phyloP scores from a whole-genome alignment of 1,284 basidiomycete species.

The Puccinia horiana region DNA sequence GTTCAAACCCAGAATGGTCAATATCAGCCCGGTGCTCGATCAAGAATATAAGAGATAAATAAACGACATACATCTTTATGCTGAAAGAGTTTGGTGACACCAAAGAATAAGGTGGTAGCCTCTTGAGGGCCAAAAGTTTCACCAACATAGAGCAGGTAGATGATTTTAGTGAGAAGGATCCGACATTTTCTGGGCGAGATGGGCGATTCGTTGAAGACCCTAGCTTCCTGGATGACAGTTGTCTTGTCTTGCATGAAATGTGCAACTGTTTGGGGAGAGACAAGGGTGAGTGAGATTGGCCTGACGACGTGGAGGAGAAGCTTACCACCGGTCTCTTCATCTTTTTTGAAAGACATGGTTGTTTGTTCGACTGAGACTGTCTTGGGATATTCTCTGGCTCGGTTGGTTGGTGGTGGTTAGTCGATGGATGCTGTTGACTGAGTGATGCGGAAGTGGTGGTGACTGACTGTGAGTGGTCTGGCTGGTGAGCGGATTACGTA shows the following conservation, averaged over 20 bases:
- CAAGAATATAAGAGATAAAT: neutral
- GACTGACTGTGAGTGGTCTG: too few relatives aligned
- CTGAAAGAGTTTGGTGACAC: constrained; percentile 97
- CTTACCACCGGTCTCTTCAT: constrained; percentile 74
- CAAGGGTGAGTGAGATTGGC: constrained; percentile 17
- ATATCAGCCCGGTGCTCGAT: neutral
- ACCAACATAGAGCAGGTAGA: constrained; percentile 93
- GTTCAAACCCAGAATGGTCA: constrained; percentile 27
- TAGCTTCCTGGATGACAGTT: constrained; percentile 94
- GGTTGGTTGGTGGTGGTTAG: too few relatives aligned
- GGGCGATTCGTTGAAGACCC: constrained; percentile 98
- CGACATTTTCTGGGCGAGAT: constrained; percentile 85
- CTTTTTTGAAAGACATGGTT: constrained; percentile 78
- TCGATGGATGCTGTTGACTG: too few relatives aligned
- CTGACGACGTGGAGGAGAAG: neutral
- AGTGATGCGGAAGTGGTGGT: too few relatives aligned
- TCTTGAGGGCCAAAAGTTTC: constrained; percentile 94
- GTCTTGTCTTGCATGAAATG: constrained; percentile 58
- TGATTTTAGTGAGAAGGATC: constrained; percentile 90
- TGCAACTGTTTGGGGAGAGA: constrained; percentile 50
- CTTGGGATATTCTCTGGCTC: too few relatives aligned
- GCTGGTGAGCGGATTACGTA: too few relatives aligned
- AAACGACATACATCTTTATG: constrained; percentile 88
- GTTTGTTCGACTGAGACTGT: too few relatives aligned
- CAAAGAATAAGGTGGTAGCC: constrained; percentile 97